A percentile compares a stretch with the other conserved stretches of the same genome.
phyloP scores from a whole-genome alignment of 805 yeast species.

The Yamadazyma sp. region DNA sequence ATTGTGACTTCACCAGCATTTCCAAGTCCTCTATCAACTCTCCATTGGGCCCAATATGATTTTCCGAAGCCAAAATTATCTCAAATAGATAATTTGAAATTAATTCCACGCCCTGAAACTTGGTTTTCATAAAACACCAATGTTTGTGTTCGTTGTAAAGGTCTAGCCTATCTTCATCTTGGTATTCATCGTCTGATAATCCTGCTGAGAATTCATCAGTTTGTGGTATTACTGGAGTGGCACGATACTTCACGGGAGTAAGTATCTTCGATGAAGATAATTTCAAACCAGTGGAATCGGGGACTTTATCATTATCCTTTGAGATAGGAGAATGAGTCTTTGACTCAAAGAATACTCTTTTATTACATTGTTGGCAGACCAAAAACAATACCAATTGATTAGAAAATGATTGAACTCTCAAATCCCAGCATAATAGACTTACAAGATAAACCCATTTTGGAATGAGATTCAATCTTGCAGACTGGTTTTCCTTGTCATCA shows the following conservation, averaged over 20 bases:
- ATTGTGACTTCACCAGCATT: slow-evolving; percentile 12
- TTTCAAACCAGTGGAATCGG: slow-evolving; percentile 13
- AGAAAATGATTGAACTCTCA: slow-evolving; percentile 29
- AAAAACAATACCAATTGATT: slow-evolving; percentile 25
- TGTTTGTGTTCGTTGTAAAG: slow-evolving; percentile 28
- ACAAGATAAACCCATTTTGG: slow-evolving; percentile 34
- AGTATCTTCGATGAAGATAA: slow-evolving; percentile 23
- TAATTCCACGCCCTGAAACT: not conserved
- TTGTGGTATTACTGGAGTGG: slow-evolving; percentile 11
- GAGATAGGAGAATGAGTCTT: slow-evolving; percentile 8
- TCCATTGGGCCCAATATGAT: slow-evolving; percentile 24
- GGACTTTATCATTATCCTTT: slow-evolving; percentile 3
- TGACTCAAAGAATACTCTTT: slow-evolving; percentile 27
- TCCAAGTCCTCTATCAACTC: slow-evolving; percentile 16
- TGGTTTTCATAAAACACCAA: slow-evolving; percentile 31
- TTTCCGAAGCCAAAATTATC: slow-evolving; percentile 20
- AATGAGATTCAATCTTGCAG: slow-evolving; percentile 17
- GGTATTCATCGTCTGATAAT: slow-evolving; percentile 13
- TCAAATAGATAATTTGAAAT: slow-evolving; percentile 20
- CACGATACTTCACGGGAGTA: slow-evolving; percentile 31
- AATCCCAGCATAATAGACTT: slow-evolving; percentile 38
- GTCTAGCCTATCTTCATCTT: slow-evolving; percentile 17
- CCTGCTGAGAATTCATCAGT: slow-evolving; percentile 18
- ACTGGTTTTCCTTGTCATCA: slow-evolving; percentile 33
- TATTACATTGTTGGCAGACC: slow-evolving; percentile 37